Evolutionary conservation across 306 rosid species (phyloP).

Genomic region (Fragaria iinumae): DNA sequence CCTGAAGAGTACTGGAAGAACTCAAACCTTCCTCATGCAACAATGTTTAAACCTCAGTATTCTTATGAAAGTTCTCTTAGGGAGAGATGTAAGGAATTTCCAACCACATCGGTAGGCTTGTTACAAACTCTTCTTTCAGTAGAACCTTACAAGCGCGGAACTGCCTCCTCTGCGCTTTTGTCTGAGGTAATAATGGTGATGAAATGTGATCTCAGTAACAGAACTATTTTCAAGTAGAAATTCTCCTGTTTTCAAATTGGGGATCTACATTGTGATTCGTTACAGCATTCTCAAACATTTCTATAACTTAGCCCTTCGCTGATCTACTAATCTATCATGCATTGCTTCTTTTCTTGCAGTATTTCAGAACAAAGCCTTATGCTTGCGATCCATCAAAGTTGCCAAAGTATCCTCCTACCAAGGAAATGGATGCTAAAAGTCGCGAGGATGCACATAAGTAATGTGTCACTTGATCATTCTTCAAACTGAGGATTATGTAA

Average conservation of each 20-base stretch:
- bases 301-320: background rate
- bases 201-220: background rate
- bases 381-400: slow-evolving; percentile 81
- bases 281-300: background rate
- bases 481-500: background rate
- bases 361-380: slow-evolving; percentile 70
- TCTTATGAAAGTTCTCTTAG: slow-evolving; percentile 60
- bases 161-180: slow-evolving; percentile 85
- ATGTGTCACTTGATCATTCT: background rate
- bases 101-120: slow-evolving; percentile 52
- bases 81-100: slow-evolving; percentile 64
- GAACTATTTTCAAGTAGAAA: background rate
- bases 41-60: slow-evolving; percentile 85
- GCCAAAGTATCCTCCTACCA: slow-evolving; percentile 89
- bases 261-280: background rate
- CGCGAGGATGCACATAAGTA: slow-evolving; percentile 67
- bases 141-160: slow-evolving; percentile 70
- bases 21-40: slow-evolving; percentile 77
- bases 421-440: slow-evolving; percentile 87
- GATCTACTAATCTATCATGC: slow-evolving; percentile 14
- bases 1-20: slow-evolving; percentile 85
- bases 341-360: slow-evolving; percentile 44
- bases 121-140: slow-evolving; percentile 72
- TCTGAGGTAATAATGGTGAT: slow-evolving; percentile 62
- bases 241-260: background rate